These are phyloP conservation scores for Yarrowia sp. DNA, from an alignment of 805 yeast genomes.

Conservation along the genomic window DNA sequence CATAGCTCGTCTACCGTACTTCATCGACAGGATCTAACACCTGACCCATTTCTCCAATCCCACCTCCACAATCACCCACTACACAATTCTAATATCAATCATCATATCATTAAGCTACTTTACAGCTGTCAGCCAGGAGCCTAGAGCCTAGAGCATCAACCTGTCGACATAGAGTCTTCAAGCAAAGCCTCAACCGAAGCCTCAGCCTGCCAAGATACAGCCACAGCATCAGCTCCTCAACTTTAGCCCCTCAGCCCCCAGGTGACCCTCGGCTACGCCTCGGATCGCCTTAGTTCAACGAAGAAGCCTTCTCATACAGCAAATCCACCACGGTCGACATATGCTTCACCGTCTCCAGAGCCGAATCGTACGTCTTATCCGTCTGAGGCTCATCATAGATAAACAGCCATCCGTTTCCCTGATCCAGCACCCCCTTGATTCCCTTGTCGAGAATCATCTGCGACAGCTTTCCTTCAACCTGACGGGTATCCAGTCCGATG, in stretches of 20 bases:
- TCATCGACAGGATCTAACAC: no score
- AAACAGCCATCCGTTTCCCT: conserved; percentile 97
- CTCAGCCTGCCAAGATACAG: no score
- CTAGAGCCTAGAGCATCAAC: no score
- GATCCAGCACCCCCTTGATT: conserved; percentile 96
- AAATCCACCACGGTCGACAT: conserved; percentile 89
- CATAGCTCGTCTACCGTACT: no score
- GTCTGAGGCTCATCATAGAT: conserved; percentile 87
- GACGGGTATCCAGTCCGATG: conserved; percentile 84
- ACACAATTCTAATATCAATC: background rate
- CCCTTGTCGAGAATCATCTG: conserved; percentile 96
- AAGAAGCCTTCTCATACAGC: conserved; percentile 90
- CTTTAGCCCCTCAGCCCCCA: no score
- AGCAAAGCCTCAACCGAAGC: no score
- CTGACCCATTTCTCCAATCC: no score
- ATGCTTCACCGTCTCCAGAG: conserved; percentile 83
- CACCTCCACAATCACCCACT: no score
- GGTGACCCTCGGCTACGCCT: no score
- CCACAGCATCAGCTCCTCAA: no score
- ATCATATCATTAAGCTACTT: conserved; percentile 3
- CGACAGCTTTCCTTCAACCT: conserved; percentile 91
- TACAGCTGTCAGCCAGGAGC: no score
- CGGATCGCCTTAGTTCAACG: conserved; percentile 60
- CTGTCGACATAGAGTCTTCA: no score
- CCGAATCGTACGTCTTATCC: conserved; percentile 87